Evolutionary conservation across 371 early-diverging fungal genomes (phyloP).

Genomic region (Mortierella sp.): DNA sequence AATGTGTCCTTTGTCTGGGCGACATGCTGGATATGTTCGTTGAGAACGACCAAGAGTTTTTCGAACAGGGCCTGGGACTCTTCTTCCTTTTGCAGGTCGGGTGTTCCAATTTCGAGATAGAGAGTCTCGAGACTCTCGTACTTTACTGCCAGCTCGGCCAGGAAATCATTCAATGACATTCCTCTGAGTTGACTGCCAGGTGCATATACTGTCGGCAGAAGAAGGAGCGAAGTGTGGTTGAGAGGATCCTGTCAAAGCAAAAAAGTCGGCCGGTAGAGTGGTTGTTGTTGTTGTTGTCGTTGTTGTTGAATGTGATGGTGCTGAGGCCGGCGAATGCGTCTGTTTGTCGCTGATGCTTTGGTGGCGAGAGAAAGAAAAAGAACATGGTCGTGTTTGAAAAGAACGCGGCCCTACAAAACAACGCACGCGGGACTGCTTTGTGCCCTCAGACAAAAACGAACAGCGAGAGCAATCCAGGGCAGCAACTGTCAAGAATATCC

Average conservation of each 20-base stretch:
- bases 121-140: conserved; percentile 49
- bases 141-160: conserved; percentile 54
- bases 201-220: neutral
- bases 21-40: conserved; percentile 49
- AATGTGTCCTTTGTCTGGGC: conserved; percentile 72
- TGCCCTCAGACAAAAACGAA: neutral
- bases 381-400: neutral
- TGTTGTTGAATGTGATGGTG: neutral
- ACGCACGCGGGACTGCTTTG: conserved; percentile 8
- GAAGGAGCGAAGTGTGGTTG: neutral
- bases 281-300: neutral
- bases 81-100: conserved; percentile 26
- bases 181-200: conserved; percentile 28
- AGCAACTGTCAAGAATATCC: neutral
- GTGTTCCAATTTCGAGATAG: conserved; percentile 45
- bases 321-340: neutral
- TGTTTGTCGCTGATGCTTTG: neutral
- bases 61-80: conserved; percentile 47
- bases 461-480: neutral
- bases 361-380: neutral
- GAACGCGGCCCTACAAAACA: neutral
- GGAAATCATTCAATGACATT: conserved; percentile 57
- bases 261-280: neutral
- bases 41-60: conserved; percentile 29
- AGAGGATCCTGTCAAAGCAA: neutral